Conservation (phyloP, 306 rosid species). For the Cajanus cajan region DNA sequence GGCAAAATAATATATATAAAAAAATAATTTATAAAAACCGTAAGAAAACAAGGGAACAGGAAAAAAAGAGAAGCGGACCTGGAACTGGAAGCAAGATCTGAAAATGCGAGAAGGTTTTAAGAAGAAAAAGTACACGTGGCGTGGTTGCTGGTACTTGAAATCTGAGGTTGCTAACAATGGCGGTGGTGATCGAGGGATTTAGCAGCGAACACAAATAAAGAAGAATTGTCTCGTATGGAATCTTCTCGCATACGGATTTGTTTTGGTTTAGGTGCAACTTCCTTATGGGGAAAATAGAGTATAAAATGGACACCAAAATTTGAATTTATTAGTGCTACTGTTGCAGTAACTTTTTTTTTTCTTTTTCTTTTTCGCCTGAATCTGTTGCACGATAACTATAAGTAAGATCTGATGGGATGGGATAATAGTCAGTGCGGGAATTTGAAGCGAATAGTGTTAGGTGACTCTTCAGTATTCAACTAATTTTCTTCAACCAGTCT, state of each 20-base stretch:
- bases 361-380: background rate
- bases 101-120: background rate
- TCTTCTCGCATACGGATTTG: background rate
- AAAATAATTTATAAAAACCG: background rate
- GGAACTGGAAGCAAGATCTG: constrained; percentile 58
- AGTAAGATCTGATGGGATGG: background rate
- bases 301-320: background rate
- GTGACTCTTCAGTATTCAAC: constrained; percentile 30
- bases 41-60: background rate
- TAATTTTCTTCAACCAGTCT: background rate
- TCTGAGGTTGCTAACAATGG: constrained; percentile 16
- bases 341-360: background rate
- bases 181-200: constrained; percentile 24
- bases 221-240: background rate
- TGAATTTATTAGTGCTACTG: constrained; percentile 7
- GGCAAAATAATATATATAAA: background rate
- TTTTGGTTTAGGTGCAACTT: constrained; percentile 7
- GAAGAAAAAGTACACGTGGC: background rate
- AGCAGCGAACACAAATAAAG: background rate
- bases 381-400: background rate
- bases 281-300: background rate
- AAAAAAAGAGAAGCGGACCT: constrained; percentile 31
- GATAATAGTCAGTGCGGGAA: constrained; percentile 4
- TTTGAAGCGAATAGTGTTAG: constrained; percentile 24
- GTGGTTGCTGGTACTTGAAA: constrained; percentile 29